A percentile compares a stretch with the other conserved stretches of the same genome.
These are phyloP conservation scores for Lichtheimia ramosa DNA, from an alignment of 371 early-diverging fungal genomes.

Conservation along the genomic window DNA sequence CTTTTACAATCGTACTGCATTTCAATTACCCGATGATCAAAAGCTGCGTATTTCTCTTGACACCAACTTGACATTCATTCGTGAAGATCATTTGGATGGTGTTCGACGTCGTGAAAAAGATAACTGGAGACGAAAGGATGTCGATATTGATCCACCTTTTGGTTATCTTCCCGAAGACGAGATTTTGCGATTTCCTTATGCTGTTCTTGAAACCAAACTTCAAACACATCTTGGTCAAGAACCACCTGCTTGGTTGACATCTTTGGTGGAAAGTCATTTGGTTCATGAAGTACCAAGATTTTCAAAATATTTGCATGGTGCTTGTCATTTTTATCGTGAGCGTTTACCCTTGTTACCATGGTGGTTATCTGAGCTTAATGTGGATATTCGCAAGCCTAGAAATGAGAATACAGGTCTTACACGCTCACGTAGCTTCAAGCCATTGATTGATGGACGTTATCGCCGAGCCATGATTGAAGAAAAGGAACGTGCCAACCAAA, in stretches of 20 bases:
- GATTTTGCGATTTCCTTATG: constrained; percentile 46
- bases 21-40: constrained; percentile 95
- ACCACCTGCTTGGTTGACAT: constrained; percentile 93
- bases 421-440: constrained; percentile 48
- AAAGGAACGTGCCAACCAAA: constrained; percentile 20
- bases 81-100: constrained; percentile 70
- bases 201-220: constrained; percentile 55
- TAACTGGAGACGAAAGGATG: constrained; percentile 95
- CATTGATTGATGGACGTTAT: constrained; percentile 47
- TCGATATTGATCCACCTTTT: constrained; percentile 88
- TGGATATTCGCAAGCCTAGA: constrained; percentile 60
- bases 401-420: constrained; percentile 42
- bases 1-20: constrained; percentile 96
- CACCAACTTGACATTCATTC: constrained; percentile 94
- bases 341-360: constrained; percentile 36
- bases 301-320: constrained; percentile 98
- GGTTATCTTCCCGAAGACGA: constrained; percentile 74
- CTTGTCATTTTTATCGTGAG: constrained; percentile 43
- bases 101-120: constrained; percentile 61
- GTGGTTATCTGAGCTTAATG: constrained; percentile 57
- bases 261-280: constrained; percentile 84
- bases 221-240: constrained; percentile 89
- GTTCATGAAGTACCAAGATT: constrained; percentile 98
- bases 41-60: constrained; percentile 94
- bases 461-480: constrained; percentile 30